Base-by-base conservation (phyloP, 345 rosid genomes). In the Geranium rotundifolium region DNA sequence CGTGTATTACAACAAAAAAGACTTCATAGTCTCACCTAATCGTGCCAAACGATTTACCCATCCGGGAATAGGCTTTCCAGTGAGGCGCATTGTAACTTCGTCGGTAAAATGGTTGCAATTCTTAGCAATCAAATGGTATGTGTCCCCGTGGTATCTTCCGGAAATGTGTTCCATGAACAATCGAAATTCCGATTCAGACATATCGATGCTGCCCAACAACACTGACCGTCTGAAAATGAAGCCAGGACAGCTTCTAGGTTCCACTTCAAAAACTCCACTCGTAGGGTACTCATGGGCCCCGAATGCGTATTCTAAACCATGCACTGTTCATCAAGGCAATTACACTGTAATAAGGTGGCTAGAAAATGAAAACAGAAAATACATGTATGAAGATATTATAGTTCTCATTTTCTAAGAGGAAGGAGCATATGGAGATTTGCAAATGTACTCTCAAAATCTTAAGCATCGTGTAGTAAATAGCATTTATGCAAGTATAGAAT, bases 71-170 rank as follows among this genome's bases (percentile, higher is more conserved):
- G 84, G 76, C 79, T 86, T 88, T 69, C 99, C 96, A 3, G 89
- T 86, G 54, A 93, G 77, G 72, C 63, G 82, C 76, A 58, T 30
- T 68, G 89, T 81, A 20, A 86, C 92, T 64, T 93, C 96, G 65
- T 88, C 83, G 0, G 96, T 81, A 69, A 93, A 93, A 82, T 90
- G 99, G 75, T 93, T 93, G 81, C 99, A 93, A 65, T 93, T 93
- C 84, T 93, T 93, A 68, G 95, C 87, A 73, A 93, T 90, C 86
- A 93, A 82, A 85, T 85, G 97, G 70, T 93, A 93, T 4, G 88
- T 77, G 62, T 93, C 95, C 41, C 99, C 97, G 41, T 82, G 90
- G 69, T 83, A 93, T 55, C 79, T 81, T 62, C 80, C 68, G 29
- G 97, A 90, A 61, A 93, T 71, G 61, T 71, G 81, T 69, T 88